Evolutionary conservation across 345 rosid species (phyloP).

Genomic region (Eucalyptus shirleyi): DNA sequence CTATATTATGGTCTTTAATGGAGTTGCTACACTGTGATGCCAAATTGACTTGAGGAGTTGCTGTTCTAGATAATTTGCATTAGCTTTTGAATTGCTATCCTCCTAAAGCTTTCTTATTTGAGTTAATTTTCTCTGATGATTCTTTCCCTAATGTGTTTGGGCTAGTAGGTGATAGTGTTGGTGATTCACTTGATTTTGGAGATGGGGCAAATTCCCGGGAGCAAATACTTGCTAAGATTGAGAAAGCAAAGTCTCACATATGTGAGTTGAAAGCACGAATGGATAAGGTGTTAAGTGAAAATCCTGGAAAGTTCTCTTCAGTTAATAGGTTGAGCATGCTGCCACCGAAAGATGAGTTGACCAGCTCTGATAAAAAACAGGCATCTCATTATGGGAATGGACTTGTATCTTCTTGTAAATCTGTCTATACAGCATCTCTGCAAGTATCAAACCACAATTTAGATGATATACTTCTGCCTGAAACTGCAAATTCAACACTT

Average conservation of each 20-base stretch:
- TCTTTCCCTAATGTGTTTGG: neutral
- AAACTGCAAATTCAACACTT: slow-evolving; percentile 15
- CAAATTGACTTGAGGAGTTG: neutral
- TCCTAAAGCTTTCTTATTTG: neutral
- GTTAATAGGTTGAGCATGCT: slow-evolving; percentile 25
- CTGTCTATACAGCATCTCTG: slow-evolving; percentile 13
- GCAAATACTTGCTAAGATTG: slow-evolving; percentile 54
- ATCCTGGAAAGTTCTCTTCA: slow-evolving; percentile 39
- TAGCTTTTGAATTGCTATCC: neutral
- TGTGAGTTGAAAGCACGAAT: slow-evolving; percentile 37
- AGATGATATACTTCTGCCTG: slow-evolving; percentile 20
- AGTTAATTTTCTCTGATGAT: neutral
- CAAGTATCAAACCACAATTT: neutral
- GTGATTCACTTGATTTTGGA: slow-evolving; percentile 27
- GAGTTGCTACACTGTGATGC: neutral
- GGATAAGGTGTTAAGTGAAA: slow-evolving; percentile 51
- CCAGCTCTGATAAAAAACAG: slow-evolving; percentile 20
- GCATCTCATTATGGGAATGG: slow-evolving; percentile 18
- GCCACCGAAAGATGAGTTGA: slow-evolving; percentile 19
- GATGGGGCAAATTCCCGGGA: slow-evolving; percentile 32
- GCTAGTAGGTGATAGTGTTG: neutral
- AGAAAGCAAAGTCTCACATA: slow-evolving; percentile 26
- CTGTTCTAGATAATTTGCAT: neutral
- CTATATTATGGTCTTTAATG: neutral
- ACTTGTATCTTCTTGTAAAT: slow-evolving; percentile 15